Evolutionary conservation across 1,284 basidiomycete genomes (phyloP).

Genomic region (Puccinia hordei): DNA sequence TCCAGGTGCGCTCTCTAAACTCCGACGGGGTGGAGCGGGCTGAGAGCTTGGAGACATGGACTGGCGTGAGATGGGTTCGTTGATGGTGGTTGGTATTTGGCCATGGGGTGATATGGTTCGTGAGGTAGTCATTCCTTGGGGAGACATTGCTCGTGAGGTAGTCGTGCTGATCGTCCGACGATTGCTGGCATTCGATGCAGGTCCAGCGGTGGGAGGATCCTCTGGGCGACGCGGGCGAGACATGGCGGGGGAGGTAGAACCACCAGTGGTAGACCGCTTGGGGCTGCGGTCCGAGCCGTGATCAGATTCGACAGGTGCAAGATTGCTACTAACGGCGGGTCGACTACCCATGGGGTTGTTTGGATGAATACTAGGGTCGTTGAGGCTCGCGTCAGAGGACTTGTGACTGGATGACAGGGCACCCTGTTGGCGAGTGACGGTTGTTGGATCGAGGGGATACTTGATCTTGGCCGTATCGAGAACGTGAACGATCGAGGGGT

Average conservation of each 20-base stretch:
- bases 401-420: constrained; percentile 54
- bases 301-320: constrained; percentile 52
- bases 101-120: constrained; percentile 21
- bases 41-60: constrained; percentile 32
- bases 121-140: background rate
- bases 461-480: constrained; percentile 97
- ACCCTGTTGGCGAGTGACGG: constrained; percentile 56
- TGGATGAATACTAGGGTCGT: constrained; percentile 40
- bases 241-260: background rate
- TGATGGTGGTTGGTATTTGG: background rate
- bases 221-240: constrained; percentile 39
- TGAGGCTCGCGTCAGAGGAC: constrained; percentile 55
- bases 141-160: constrained; percentile 9
- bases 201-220: constrained; percentile 1
- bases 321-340: constrained; percentile 52
- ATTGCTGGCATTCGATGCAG: constrained; percentile 6
- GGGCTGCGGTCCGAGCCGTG: background rate
- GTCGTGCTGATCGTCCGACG: constrained; percentile 34
- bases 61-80: background rate
- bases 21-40: background rate
- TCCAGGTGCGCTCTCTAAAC: background rate
- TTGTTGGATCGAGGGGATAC: constrained; percentile 72
- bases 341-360: constrained; percentile 52
- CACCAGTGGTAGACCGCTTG: constrained; percentile 24
- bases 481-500: constrained; percentile 80